Conservation (phyloP, 108 stramenopile genomes). For the Conticribra guillardii region DNA sequence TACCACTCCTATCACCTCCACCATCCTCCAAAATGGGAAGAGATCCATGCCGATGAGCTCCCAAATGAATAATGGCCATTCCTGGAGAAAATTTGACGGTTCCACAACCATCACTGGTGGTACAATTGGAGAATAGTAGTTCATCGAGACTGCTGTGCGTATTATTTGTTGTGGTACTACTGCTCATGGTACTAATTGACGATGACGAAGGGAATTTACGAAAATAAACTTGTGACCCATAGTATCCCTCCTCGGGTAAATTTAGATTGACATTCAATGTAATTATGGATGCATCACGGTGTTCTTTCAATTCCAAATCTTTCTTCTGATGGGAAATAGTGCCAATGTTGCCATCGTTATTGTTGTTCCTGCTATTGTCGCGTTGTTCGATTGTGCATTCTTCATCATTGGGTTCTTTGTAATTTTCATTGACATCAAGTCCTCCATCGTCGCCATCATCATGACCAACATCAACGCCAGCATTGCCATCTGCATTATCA, state of each 20-base stretch:
- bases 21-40: constrained; percentile 31
- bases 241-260: constrained; percentile 52
- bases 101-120: constrained; percentile 3
- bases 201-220: constrained; percentile 17
- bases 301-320: constrained; percentile 62
- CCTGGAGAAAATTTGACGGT: constrained; percentile 53
- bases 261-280: constrained; percentile 73
- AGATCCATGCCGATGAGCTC: constrained; percentile 50
- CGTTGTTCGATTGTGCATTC: no score
- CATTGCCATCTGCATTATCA: not conserved
- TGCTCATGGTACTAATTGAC: not conserved
- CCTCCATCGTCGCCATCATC: not conserved
- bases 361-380: no score
- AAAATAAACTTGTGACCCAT: constrained; percentile 52
- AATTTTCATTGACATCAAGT: not conserved
- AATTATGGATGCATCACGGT: constrained; percentile 64
- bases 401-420: no score
- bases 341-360: not conserved
- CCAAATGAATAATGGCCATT: constrained; percentile 63
- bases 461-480: no score
- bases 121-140: not conserved
- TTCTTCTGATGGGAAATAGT: not conserved
- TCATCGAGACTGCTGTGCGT: not conserved
- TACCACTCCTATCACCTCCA: constrained; percentile 5
- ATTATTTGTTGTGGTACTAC: not conserved